A percentile compares a stretch with the other conserved stretches of the same genome.
Evolutionary conservation across 2,329 filamentous ascomycete genomes (phyloP).

Genomic region (Hymenoscyphus scutula): DNA sequence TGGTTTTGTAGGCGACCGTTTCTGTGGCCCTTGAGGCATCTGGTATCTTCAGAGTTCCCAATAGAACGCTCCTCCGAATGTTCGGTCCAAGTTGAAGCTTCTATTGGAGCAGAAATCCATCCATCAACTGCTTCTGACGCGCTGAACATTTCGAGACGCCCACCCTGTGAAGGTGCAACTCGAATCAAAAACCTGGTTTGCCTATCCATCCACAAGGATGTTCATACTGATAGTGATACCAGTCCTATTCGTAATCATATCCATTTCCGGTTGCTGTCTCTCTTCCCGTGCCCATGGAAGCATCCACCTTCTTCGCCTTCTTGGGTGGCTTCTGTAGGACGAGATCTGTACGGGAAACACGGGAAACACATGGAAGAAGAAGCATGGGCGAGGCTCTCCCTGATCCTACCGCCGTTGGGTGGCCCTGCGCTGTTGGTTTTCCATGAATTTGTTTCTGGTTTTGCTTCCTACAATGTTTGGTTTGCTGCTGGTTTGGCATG

Average conservation of each 20-base stretch:
- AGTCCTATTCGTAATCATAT: not conserved
- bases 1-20: not conserved
- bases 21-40: not conserved
- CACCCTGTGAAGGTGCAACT: not conserved
- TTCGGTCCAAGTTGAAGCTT: not conserved
- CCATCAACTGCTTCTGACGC: not conserved
- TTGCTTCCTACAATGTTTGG: not conserved
- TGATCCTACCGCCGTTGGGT: not conserved
- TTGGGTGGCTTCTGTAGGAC: conserved; percentile 1
- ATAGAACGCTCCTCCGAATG: not conserved
- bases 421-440: not conserved
- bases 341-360: not conserved
- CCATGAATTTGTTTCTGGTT: conserved; percentile 1
- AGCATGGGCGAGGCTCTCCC: not conserved
- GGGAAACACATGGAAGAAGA: not conserved
- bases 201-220: not conserved
- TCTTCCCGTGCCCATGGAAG: not conserved
- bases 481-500: not conserved
- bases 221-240: not conserved
- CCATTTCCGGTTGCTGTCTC: not conserved
- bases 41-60: not conserved
- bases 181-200: not conserved
- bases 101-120: not conserved
- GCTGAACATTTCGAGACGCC: not conserved
- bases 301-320: not conserved